phyloP scores from a whole-genome alignment of 2,329 filamentous ascomycete genomes.

The Daldinia sp. region DNA sequence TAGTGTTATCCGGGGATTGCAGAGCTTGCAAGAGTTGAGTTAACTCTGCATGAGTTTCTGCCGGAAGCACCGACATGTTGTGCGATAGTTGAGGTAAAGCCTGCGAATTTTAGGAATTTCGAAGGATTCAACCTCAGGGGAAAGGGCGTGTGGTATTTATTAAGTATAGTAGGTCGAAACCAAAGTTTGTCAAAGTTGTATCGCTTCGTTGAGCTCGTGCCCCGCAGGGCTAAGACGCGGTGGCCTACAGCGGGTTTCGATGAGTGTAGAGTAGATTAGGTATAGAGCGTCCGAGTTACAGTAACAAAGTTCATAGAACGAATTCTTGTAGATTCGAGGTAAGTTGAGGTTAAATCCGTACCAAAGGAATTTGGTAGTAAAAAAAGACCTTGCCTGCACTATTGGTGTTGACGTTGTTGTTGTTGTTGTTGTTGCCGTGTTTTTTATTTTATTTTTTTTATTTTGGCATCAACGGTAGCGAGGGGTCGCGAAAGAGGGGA shows the following conservation, averaged over 20 bases:
- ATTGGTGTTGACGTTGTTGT: conserved; percentile 3
- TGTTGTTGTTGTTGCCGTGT: conserved; percentile 16
- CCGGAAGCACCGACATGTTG: conserved; percentile 84
- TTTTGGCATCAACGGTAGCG: conserved; percentile 36
- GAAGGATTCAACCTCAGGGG: not conserved
- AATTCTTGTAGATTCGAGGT: conserved; percentile 4
- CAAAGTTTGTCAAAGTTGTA: conserved; percentile 25
- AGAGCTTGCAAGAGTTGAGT: conserved; percentile 88
- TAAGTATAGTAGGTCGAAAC: conserved; percentile 4
- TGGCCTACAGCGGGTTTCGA: conserved; percentile 16
- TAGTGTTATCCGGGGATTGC: conserved; percentile 87
- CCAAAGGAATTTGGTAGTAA: not conserved
- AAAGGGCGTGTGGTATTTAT: not conserved
- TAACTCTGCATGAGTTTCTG: conserved; percentile 87
- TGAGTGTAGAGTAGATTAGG: conserved; percentile 10
- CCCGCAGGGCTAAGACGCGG: conserved; percentile 46
- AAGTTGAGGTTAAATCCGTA: conserved; percentile 2
- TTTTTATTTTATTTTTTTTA: conserved; percentile 7
- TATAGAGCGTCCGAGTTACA: conserved; percentile 9
- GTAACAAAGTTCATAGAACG: conserved; percentile 13
- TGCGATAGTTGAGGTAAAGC: conserved; percentile 2
- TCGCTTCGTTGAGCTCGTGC: conserved; percentile 39
- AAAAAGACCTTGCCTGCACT: not conserved
- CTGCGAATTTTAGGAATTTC: not conserved
- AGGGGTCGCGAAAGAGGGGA: conserved; percentile 44